Base-by-base conservation (phyloP, 2,329 filamentous ascomycete genomes). In the Aspergillus sp. region DNA sequence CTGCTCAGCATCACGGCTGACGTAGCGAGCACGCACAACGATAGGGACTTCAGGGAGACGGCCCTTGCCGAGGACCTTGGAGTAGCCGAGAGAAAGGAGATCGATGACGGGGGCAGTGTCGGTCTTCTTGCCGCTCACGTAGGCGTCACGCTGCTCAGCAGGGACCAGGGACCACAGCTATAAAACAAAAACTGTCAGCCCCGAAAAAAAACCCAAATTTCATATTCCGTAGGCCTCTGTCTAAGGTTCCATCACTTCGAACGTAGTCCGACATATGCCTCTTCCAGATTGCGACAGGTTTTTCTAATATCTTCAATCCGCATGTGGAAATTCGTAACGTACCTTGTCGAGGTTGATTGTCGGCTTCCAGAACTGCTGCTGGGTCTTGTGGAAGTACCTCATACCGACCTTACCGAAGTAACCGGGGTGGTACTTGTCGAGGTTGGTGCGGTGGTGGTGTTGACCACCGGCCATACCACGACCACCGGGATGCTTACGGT, bases 341-440 rank as follows among this genome's bases (percentile, higher is more conserved):
- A 93, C 90, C 90, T 98, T 99, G 83, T 98, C 95, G 72, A 99
- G 84, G 86, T 99, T 99, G 89, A 99, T 89, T 72, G 91, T 86
- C 68, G 95, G 95, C 85, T 96, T 97, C 95, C 93, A 99, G 86
- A 93, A 92, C 78, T 96, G 89, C 85, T 93, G 93, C 76, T 88
- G 85, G 76, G 91, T 88, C 83, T 95, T 93, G 87, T 98, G 93
- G 90, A 96, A 97, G 84, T 93, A 89, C 76, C 90, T 85, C 90
- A 93, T 93, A 83, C 90, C 89, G 71, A 93, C 90, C 85, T 97
- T 96, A 83, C 91, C 91, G 82, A 97, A 98, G 90, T 98, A 98
- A 91, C 95, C 95, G 64, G 93, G 92, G 78, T 96, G 91, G 88
- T 93, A 92, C 83, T 93, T 93, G 80, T 91, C 89, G 74, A 92